Base-by-base conservation (phyloP, 768 basidiomycete species). In the Pulveroboletus sp. region DNA sequence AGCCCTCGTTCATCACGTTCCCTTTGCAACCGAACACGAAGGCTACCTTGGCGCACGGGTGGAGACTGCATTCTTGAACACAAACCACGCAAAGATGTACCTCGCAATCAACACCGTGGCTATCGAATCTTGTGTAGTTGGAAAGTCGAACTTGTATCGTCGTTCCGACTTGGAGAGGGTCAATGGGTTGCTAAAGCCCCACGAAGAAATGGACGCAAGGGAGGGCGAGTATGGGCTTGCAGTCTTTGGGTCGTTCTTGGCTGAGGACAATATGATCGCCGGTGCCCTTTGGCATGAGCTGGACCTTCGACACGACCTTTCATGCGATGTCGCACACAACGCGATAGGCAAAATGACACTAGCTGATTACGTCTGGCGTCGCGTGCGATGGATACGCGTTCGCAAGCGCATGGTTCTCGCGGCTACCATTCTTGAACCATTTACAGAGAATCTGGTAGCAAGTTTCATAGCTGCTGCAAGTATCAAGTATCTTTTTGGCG, bases 221-320 rank as follows among this genome's bases (percentile, higher is more conserved):
- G 54, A 69, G 33, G 56, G 59, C 18, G 56, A 58, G 10, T 50
- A 44, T 45, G 93, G 93, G 1, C 75, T 99, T 21, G 75, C 81
- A 8, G 85, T 82, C 0, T 97, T 97, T 55, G 86, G 85, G 0
- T 82, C 85, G 11, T 98, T 86, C 69, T 78, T 98, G 38, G 95
- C 96, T 0, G 96, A 99, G 69, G 96, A 99, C 72, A 97, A 97
- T 71, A 95, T 91, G 90, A 95, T 99, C 50, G 96, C 84, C 15
- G 75, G 81, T 41, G 82, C 90, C 1, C 72, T 99, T 11, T 97
- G 93, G 96, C 91, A 97, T 65, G 91, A 98, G 65, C 76, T 97
- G 3, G 85, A 81, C 32, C 73, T 92, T 32, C 79, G 89, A 40
- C 96, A 99, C 63, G 86, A 91, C 50, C 76, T 98, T 51, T 94